Evolutionary conservation across 176 grass and related monocot species (phyloP).

Genomic region (Juncus effusus): DNA sequence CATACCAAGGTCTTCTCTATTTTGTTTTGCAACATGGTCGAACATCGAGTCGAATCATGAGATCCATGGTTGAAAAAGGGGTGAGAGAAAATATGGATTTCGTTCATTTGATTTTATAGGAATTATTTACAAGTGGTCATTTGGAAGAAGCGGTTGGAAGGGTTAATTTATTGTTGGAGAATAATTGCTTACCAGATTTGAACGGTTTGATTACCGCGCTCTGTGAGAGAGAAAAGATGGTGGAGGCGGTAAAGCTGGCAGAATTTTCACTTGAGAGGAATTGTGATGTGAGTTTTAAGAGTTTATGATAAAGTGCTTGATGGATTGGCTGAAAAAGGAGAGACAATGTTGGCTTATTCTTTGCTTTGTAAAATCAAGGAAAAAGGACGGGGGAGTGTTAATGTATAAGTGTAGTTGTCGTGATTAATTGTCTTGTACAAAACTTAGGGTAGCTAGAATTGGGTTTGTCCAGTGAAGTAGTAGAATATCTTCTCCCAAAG

Average conservation of each 20-base stretch:
- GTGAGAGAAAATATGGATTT: conserved; percentile 82
- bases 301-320: conserved; percentile 77
- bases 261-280: conserved; percentile 76
- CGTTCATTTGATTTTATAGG: conserved; percentile 63
- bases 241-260: conserved; percentile 75
- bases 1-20: too few species aligned
- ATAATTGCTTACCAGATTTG: conserved; percentile 65
- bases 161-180: conserved; percentile 65
- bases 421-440: too few species aligned
- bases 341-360: conserved; percentile 70
- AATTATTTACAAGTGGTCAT: conserved; percentile 80
- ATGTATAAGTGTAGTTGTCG: too few species aligned
- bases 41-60: conserved; percentile 71
- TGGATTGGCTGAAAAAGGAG: conserved; percentile 57
- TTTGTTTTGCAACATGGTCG: too few species aligned
- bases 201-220: conserved; percentile 52
- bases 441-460: too few species aligned
- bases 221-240: conserved; percentile 58
- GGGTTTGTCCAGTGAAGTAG: too few species aligned
- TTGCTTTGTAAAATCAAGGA: conserved; percentile 96
- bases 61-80: conserved; percentile 89
- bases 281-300: conserved; percentile 64
- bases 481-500: too few species aligned
- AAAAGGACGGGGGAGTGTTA: conserved; percentile 33
- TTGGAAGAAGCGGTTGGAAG: conserved; percentile 80